Percentiles rank a stretch among this genome's conserved stretches.
Evolutionary conservation across 306 rosid genomes (phyloP).

Genomic region (cucumber (Cucumis sativus)): Cucumber_9930_V3 NC_026659.2:12786501-12787000

Average conservation of each 20-base stretch:
- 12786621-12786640: background rate
- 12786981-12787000: too few species aligned
- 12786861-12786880: too few species aligned
- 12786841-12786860: too few species aligned
- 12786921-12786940: too few species aligned
- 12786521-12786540: too few species aligned
- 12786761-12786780: background rate
- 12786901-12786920: too few species aligned
- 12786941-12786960: too few species aligned
- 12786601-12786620: conserved; percentile 42
- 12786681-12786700: background rate
- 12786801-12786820: background rate
- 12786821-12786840: background rate
- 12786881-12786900: too few species aligned
- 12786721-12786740: background rate
- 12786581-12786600: conserved; percentile 73
- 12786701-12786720: background rate
- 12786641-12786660: background rate
- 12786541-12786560: too few species aligned
- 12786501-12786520: too few species aligned
- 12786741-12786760: background rate
- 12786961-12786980: too few species aligned
- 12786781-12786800: background rate
- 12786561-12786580: too few species aligned
- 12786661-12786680: background rate